phyloP scores from a whole-genome alignment of 2,329 filamentous ascomycete species.

The Ceratocystis alfenasii region DNA sequence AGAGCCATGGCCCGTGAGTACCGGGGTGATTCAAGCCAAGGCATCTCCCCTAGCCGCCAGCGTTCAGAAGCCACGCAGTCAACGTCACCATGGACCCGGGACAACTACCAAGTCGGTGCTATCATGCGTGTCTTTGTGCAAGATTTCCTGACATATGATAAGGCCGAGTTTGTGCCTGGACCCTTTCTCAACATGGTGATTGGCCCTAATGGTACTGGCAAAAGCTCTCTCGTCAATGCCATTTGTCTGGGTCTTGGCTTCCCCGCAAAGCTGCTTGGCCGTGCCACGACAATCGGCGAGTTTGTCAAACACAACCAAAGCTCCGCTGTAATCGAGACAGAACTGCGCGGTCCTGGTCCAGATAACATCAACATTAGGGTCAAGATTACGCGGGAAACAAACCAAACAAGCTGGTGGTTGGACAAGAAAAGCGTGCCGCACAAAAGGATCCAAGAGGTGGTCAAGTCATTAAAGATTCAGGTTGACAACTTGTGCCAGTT shows the following conservation, averaged over 20 bases:
- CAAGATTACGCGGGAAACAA: conserved; percentile 69
- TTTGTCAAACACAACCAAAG: conserved; percentile 84
- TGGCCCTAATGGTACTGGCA: conserved; percentile 95
- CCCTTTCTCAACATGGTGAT: conserved; percentile 97
- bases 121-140: conserved; percentile 76
- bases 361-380: conserved; percentile 64
- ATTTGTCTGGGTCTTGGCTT: conserved; percentile 89
- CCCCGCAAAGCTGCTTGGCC: conserved; percentile 67
- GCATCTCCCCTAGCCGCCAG: conserved; percentile 21
- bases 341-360: conserved; percentile 55
- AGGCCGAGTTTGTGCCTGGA: conserved; percentile 80
- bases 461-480: conserved; percentile 69
- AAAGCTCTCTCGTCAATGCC: conserved; percentile 92
- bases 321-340: conserved; percentile 76
- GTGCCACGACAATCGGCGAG: conserved; percentile 72
- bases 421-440: conserved; percentile 53
- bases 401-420: conserved; percentile 66
- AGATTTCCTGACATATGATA: conserved; percentile 92
- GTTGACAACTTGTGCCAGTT: conserved; percentile 98
- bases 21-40: neutral
- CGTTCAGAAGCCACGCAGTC: neutral
- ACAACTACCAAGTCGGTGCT: conserved; percentile 57
- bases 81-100: conserved; percentile 24
- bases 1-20: conserved; percentile 1
- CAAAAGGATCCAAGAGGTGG: conserved; percentile 55